These are phyloP conservation scores for Cicer arietinum DNA, from an alignment of 306 rosid genomes.

Conservation along the genomic window DNA sequence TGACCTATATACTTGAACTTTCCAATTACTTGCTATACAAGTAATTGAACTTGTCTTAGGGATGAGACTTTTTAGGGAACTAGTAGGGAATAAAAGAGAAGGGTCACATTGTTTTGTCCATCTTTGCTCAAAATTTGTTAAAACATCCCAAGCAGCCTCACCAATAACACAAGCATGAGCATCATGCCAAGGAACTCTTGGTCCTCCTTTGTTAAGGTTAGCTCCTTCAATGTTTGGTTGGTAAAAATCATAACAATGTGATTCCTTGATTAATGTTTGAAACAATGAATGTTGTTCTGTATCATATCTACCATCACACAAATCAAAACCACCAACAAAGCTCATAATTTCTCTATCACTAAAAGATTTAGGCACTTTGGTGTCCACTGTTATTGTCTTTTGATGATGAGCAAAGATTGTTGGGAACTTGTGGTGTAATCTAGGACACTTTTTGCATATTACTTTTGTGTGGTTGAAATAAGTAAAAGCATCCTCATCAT, in stretches of 20 bases:
- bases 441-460: constrained; percentile 75
- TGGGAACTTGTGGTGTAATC: constrained; percentile 66
- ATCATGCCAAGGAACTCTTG: constrained; percentile 94
- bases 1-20: constrained; percentile 86
- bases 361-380: constrained; percentile 43
- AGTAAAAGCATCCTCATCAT: constrained; percentile 77
- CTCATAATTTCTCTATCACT: constrained; percentile 69
- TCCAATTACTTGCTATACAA: constrained; percentile 61
- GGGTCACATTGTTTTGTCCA: constrained; percentile 82
- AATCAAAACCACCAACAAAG: constrained; percentile 89
- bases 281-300: constrained; percentile 86
- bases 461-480: constrained; percentile 76
- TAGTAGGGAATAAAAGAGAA: constrained; percentile 65
- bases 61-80: constrained; percentile 53
- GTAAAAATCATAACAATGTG: constrained; percentile 73
- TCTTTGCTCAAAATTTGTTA: constrained; percentile 88
- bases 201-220: constrained; percentile 79
- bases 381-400: constrained; percentile 74
- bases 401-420: constrained; percentile 90
- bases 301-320: constrained; percentile 86
- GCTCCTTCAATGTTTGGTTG: constrained; percentile 78
- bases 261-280: constrained; percentile 68
- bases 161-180: constrained; percentile 87
- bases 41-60: constrained; percentile 50
- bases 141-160: constrained; percentile 86